phyloP scores from a whole-genome alignment of 2,329 filamentous ascomycete species.

The Monosporascus cannonballus region DNA sequence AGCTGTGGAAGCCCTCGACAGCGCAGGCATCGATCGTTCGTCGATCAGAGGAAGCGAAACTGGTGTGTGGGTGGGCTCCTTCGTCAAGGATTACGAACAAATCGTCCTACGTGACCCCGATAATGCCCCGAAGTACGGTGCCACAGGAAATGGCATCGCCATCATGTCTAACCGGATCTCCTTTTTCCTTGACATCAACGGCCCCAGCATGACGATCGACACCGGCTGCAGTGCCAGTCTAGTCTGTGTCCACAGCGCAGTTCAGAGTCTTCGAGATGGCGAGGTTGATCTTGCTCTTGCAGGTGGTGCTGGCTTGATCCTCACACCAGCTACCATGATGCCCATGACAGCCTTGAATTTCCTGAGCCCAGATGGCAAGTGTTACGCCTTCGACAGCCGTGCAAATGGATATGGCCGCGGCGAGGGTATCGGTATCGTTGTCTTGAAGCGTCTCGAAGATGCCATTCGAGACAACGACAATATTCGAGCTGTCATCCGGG shows the following conservation, averaged over 20 bases:
- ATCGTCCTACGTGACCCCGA: conserved; percentile 20
- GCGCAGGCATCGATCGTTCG: conserved; percentile 14
- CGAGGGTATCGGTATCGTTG: conserved; percentile 54
- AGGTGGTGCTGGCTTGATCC: conserved; percentile 46
- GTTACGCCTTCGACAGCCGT: conserved; percentile 48
- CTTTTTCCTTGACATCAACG: conserved; percentile 34
- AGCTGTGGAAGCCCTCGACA: conserved; percentile 20
- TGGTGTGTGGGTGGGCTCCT: conserved; percentile 19
- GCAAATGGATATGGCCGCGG: conserved; percentile 61
- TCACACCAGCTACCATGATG: conserved; percentile 49
- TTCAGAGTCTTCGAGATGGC: conserved; percentile 27
- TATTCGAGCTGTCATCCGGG: conserved; percentile 50
- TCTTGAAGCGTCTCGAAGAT: conserved; percentile 53
- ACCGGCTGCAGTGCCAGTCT: conserved; percentile 41
- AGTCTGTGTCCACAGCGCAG: conserved; percentile 35
- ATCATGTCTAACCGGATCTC: conserved; percentile 35
- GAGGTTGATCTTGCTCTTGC: conserved; percentile 33
- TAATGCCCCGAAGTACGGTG: conserved; percentile 21
- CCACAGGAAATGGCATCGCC: conserved; percentile 26
- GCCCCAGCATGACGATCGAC: conserved; percentile 36
- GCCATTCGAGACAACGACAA: conserved; percentile 55
- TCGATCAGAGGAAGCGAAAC: conserved; percentile 15
- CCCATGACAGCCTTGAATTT: conserved; percentile 50
- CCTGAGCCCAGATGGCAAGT: conserved; percentile 44
- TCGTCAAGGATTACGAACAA: conserved; percentile 25